phyloP scores from a whole-genome alignment of 1,284 basidiomycete species.

The Puccinia triticina region DNA sequence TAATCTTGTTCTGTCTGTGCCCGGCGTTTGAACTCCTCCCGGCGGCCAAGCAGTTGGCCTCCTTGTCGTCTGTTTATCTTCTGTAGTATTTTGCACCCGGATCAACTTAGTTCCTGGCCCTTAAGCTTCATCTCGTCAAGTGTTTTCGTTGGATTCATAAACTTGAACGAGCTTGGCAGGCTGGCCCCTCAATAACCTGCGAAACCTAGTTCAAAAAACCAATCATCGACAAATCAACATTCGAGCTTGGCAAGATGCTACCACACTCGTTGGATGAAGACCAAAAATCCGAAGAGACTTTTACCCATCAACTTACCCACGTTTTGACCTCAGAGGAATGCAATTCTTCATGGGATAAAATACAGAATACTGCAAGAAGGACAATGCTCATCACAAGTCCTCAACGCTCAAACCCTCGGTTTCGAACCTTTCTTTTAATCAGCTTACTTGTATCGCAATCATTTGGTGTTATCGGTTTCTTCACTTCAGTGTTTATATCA shows the following conservation, averaged over 20 bases:
- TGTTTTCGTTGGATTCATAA: no score
- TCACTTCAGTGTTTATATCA: constrained; percentile 37
- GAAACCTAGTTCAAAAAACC: no score
- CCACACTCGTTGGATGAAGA: not conserved
- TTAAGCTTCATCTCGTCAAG: no score
- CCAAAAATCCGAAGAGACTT: not conserved
- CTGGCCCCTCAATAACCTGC: no score
- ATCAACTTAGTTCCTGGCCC: no score
- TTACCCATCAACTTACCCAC: not conserved
- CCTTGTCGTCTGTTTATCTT: no score
- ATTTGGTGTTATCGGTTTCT: constrained; percentile 33
- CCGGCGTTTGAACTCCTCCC: no score
- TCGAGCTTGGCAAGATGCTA: not conserved
- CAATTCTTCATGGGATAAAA: constrained; percentile 7
- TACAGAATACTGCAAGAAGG: not conserved
- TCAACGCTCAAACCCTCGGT: not conserved
- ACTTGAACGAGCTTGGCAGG: no score
- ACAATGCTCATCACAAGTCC: constrained; percentile 10
- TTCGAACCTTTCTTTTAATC: constrained; percentile 4
- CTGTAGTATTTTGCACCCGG: no score
- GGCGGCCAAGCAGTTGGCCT: no score
- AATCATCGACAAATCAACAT: no score
- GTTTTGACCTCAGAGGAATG: not conserved
- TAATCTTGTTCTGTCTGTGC: no score
- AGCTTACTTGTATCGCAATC: constrained; percentile 35